A percentile compares a stretch with the other conserved stretches of the same genome.
phyloP scores from a whole-genome alignment of 1,284 basidiomycete genomes.

The Puccinia brachypodii region DNA sequence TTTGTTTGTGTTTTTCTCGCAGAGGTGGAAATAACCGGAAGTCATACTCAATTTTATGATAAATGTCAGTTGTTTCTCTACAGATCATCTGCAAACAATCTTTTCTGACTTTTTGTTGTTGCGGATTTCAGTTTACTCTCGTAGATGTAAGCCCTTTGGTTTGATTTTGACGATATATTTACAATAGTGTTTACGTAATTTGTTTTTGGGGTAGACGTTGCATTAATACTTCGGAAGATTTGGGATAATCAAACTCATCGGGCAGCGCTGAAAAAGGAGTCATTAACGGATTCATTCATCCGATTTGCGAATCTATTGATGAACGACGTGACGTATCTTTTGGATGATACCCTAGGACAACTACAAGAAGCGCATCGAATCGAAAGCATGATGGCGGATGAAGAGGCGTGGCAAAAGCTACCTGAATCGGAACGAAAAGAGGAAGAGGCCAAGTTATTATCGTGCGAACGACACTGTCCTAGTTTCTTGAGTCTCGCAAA shows the following conservation, averaged over 20 bases:
- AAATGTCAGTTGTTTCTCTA: conserved; percentile 63
- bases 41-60: conserved; percentile 97
- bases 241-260: conserved; percentile 87
- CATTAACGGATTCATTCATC: conserved; percentile 85
- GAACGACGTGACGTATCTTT: conserved; percentile 97
- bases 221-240: conserved; percentile 77
- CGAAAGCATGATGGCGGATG: conserved; percentile 78
- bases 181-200: neutral
- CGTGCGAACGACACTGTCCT: conserved; percentile 77
- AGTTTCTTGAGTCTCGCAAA: conserved; percentile 82
- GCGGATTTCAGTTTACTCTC: conserved; percentile 35
- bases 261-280: conserved; percentile 74
- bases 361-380: conserved; percentile 83
- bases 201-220: conserved; percentile 64
- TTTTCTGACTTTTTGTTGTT: neutral
- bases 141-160: conserved; percentile 34
- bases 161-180: neutral
- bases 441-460: conserved; percentile 73
- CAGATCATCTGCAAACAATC: neutral
- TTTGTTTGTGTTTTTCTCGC: conserved; percentile 8
- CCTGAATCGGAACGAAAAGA: conserved; percentile 77
- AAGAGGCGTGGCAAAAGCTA: conserved; percentile 67
- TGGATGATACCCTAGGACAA: conserved; percentile 92
- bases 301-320: conserved; percentile 97
- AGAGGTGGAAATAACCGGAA: conserved; percentile 97